phyloP scores from a whole-genome alignment of 148 eudicot genomes.

The Spergularia bocconei region DNA sequence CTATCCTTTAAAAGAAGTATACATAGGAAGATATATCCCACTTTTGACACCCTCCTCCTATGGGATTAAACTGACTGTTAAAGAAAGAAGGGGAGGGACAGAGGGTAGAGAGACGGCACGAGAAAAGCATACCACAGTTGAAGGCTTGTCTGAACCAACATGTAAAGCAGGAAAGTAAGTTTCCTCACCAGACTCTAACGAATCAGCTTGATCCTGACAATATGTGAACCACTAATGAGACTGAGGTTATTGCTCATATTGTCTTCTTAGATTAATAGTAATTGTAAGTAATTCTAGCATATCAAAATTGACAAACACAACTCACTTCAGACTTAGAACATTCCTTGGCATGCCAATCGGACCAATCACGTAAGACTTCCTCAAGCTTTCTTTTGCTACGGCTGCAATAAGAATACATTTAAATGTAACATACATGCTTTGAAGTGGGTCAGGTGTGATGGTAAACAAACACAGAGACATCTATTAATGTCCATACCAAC shows the following conservation, averaged over 20 bases:
- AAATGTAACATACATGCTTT: neutral
- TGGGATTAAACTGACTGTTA: neutral
- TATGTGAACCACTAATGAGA: constrained; percentile 1
- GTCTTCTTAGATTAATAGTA: too few species aligned
- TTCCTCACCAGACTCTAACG: constrained; percentile 40
- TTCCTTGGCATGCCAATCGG: constrained; percentile 45
- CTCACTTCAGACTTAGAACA: constrained; percentile 31
- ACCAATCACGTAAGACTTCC: constrained; percentile 38
- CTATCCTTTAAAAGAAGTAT: too few species aligned
- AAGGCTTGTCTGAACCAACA: constrained; percentile 32
- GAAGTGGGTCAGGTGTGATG: neutral
- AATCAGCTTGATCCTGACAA: constrained; percentile 30
- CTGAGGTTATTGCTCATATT: neutral
- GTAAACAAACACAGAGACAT: neutral
- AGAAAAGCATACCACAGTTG: constrained; percentile 34
- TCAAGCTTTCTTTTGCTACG: constrained; percentile 45
- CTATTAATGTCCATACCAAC: constrained; percentile 16
- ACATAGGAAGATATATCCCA: too few species aligned
- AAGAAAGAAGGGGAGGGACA: neutral
- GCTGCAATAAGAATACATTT: constrained; percentile 18
- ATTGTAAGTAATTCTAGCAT: neutral
- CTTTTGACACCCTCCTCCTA: too few species aligned
- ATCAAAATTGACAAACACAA: constrained; percentile 9
- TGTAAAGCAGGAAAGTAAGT: constrained; percentile 42
- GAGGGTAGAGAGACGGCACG: neutral